These are phyloP conservation scores for Colletotrichum musicola DNA, from an alignment of 2,329 filamentous ascomycete genomes.

Conservation along the genomic window DNA sequence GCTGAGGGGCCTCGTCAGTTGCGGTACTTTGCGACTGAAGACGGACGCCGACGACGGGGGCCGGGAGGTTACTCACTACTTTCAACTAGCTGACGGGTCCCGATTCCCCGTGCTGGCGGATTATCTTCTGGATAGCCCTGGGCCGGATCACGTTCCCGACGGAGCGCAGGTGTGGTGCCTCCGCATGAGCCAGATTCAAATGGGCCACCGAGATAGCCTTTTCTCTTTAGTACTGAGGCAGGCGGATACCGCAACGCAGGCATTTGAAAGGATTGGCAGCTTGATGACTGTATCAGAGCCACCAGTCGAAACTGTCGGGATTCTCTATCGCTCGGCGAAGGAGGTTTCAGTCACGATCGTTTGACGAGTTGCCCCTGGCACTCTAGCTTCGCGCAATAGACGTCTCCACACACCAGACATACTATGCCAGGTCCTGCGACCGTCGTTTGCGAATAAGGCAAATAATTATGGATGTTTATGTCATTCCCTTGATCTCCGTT, in stretches of 20 bases:
- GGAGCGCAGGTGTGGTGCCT: conserved; percentile 7
- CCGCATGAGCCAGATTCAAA: conserved; percentile 5
- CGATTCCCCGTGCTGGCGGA: conserved; percentile 1
- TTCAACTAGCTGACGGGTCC: neutral
- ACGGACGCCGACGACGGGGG: neutral
- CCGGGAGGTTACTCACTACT: neutral
- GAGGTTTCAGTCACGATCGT: neutral
- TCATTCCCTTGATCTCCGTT: no score
- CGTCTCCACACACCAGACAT: no score
- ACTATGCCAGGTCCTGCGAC: no score
- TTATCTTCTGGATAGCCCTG: neutral
- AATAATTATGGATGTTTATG: no score
- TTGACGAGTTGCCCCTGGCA: no score
- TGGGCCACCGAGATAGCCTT: neutral
- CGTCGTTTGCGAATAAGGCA: no score
- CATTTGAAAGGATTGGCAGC: neutral
- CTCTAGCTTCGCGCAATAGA: no score
- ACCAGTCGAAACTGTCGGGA: neutral
- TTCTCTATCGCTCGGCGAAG: neutral
- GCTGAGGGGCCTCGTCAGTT: neutral
- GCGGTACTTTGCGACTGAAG: neutral
- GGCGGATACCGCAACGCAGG: neutral
- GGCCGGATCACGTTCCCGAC: neutral
- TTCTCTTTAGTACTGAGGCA: neutral
- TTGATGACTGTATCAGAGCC: neutral